Base-by-base conservation (phyloP, 495 filamentous ascomycete species). In the Neurospora hispaniola region DNA sequence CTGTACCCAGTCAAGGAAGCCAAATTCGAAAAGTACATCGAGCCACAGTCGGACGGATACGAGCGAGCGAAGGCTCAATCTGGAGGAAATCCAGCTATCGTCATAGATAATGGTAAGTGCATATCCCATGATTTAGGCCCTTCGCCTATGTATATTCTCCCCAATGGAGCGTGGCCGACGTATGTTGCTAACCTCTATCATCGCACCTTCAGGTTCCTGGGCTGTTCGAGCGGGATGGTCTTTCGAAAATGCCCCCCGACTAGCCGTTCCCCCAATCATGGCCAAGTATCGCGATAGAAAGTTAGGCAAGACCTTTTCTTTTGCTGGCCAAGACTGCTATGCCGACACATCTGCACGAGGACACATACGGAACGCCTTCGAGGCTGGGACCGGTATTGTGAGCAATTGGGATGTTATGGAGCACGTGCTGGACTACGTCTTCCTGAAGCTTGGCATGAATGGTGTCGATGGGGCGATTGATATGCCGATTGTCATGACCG, bases 351-450 rank as follows among this genome's bases (percentile, higher is more conserved):
- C 94, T 1, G 93, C 96, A 12, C 86, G 93, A 23, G 93, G 94
- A 9, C 95, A 98, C 79, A 89, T 96, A 42, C 90, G 93, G 75
- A 92, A 93, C 81, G 91, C 93, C 0, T 99, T 98, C 77, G 96
- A 99, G 77, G 89, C 92, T 5, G 94, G 93, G 27, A 93, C 88
- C 59, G 95, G 94, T 72, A 91, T 99, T 40, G 90, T 98, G 62
- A 93, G 92, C 78, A 99, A 98, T 80, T 99, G 96, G 92, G 96
- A 99, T 79, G 94, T 93, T 18, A 92, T 97, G 89, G 96, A 99
- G 79, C 93, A 93, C 42, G 85, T 97, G 35, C 80, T 99, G 71
- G 96, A 99, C 80, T 96, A 97, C 77, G 84, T 94, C 39, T 98
- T 99, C 80, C 83, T 97, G 68, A 97, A 97, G 82, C 83, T 99